Evolutionary conservation across 2,329 filamentous ascomycete species (phyloP).

Genomic region (Orbilia blumenaviensis): DNA sequence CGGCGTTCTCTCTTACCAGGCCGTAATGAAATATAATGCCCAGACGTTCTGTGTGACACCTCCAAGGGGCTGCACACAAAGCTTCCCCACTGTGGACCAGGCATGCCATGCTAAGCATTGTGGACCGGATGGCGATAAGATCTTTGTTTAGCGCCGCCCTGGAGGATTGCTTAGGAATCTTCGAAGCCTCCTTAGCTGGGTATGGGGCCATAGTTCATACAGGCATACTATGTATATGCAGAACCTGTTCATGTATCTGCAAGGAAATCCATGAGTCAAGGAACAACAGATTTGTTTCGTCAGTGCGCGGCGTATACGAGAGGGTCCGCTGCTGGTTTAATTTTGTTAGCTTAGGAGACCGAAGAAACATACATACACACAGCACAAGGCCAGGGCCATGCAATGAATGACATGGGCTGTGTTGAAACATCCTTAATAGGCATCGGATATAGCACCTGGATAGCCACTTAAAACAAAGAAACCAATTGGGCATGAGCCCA

Average conservation of each 20-base stretch:
- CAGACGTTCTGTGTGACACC: conserved; percentile 41
- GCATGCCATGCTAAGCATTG: conserved; percentile 14
- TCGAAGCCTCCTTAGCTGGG: conserved; percentile 8
- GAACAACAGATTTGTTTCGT: conserved; percentile 36
- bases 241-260: too few species aligned
- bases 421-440: conserved; percentile 45
- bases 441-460: not conserved
- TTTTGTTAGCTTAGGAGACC: not conserved
- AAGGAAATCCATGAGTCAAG: conserved; percentile 1
- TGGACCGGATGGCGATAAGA: conserved; percentile 51
- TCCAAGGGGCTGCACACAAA: conserved; percentile 14
- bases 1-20: not conserved
- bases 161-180: conserved; percentile 20
- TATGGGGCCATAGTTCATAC: not conserved
- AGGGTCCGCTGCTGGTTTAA: not conserved
- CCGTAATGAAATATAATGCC: not conserved
- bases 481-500: too few species aligned
- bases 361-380: conserved; percentile 15
- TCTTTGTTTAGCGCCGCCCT: conserved; percentile 38
- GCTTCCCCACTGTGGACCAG: conserved; percentile 16
- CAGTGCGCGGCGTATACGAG: conserved; percentile 46
- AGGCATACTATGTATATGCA: too few species aligned
- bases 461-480: not conserved
- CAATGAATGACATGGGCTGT: conserved; percentile 19
- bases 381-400: too few species aligned